Conservation (phyloP, 345 rosid species). For the Rhodomyrtus tomentosa region DNA sequence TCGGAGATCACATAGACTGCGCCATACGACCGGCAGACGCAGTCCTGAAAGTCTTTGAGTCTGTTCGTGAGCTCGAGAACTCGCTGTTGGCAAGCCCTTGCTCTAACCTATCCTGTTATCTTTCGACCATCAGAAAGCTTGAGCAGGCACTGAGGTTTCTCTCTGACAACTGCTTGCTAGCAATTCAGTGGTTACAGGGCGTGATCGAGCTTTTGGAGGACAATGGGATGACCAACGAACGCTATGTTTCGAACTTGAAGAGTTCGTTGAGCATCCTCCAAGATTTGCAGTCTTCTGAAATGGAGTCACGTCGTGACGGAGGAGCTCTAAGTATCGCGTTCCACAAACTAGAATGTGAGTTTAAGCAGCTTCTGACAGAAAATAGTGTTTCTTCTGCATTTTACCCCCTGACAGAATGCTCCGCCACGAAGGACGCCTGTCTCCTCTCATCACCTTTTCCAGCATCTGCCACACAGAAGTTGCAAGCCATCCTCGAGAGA, state of each 20-base stretch:
- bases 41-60: conserved; percentile 29
- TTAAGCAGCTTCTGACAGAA: conserved; percentile 34
- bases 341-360: conserved; percentile 38
- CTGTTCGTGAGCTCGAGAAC: conserved; percentile 41
- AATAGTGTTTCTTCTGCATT: conserved; percentile 7
- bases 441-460: conserved; percentile 1
- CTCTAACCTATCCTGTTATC: conserved; percentile 20
- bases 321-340: conserved; percentile 36
- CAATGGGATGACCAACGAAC: conserved; percentile 17
- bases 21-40: conserved; percentile 55
- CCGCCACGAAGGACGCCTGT: not conserved
- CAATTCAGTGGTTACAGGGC: conserved; percentile 62
- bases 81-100: conserved; percentile 16
- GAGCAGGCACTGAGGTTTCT: conserved; percentile 61
- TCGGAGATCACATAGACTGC: conserved; percentile 37
- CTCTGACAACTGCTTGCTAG: conserved; percentile 46
- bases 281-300: conserved; percentile 26
- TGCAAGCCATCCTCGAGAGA: conserved; percentile 34
- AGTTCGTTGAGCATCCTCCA: conserved; percentile 27
- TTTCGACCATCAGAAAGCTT: conserved; percentile 36
- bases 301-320: conserved; percentile 23
- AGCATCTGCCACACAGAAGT: conserved; percentile 15
- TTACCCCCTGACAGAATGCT: not conserved
- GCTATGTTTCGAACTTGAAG: conserved; percentile 24
- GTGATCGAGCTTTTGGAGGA: conserved; percentile 33